These are phyloP conservation scores for Rhizoclosmatium globosum DNA, from an alignment of 192 early-diverging fungal genomes.

Conservation along the genomic window DNA sequence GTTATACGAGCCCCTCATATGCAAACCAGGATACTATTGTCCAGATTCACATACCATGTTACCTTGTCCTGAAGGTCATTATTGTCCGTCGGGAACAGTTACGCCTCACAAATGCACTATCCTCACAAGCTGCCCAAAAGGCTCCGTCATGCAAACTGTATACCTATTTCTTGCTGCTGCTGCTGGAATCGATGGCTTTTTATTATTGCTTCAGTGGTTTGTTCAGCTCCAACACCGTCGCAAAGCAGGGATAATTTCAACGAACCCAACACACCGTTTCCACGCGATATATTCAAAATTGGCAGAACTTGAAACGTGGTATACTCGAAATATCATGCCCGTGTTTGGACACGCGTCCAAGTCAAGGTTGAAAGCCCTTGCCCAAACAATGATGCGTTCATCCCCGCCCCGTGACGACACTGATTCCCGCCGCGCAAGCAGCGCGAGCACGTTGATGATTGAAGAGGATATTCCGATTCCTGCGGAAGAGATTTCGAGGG, in stretches of 20 bases:
- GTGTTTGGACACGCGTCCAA: background rate
- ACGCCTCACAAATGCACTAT: conserved; percentile 35
- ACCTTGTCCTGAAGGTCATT: conserved; percentile 62
- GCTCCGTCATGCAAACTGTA: conserved; percentile 24
- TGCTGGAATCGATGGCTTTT: conserved; percentile 25
- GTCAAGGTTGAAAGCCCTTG: background rate
- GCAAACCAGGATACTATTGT: conserved; percentile 67
- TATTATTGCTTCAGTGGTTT: background rate
- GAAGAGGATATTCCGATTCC: conserved; percentile 3
- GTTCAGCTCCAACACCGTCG: background rate
- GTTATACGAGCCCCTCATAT: conserved; percentile 64
- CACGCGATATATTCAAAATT: too few relatives aligned
- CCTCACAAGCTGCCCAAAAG: conserved; percentile 48
- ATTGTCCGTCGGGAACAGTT: conserved; percentile 61
- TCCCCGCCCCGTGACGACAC: background rate
- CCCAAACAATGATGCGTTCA: background rate
- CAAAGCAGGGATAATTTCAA: background rate
- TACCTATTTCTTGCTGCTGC: conserved; percentile 41
- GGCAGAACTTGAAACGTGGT: too few relatives aligned
- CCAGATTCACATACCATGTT: conserved; percentile 52
- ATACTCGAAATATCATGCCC: background rate
- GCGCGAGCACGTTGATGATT: background rate
- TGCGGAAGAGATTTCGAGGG: background rate
- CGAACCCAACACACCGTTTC: too few relatives aligned
- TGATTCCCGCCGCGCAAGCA: background rate